Conservation (phyloP, 192 early-diverging fungal genomes). For the Irineochytrium annulatum region DNA sequence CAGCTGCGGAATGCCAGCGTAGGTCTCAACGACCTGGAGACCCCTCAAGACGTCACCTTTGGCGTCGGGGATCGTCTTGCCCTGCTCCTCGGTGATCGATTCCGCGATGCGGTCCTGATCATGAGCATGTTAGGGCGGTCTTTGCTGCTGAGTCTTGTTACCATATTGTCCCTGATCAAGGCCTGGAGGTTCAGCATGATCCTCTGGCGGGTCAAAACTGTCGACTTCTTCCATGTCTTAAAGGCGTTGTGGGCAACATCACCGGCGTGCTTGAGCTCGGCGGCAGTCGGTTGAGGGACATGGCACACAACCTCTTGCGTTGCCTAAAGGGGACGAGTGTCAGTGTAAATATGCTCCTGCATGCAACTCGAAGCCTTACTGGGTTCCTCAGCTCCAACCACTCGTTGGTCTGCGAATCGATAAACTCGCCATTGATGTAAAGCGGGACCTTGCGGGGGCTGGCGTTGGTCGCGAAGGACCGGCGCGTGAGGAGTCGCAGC, state of each 20-base stretch:
- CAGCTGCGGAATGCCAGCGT: constrained; percentile 71
- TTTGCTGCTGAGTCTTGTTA: background rate
- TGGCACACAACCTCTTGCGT: constrained; percentile 82
- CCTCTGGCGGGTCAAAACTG: constrained; percentile 78
- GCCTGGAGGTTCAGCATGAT: constrained; percentile 89
- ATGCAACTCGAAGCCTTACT: constrained; percentile 41
- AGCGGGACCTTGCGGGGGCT: constrained; percentile 36
- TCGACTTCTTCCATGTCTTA: constrained; percentile 79
- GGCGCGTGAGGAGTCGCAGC: too few relatives aligned
- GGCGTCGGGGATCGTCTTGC: constrained; percentile 90
- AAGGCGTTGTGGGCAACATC: constrained; percentile 72
- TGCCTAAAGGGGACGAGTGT: constrained; percentile 68
- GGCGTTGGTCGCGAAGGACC: background rate
- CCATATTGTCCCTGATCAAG: constrained; percentile 72
- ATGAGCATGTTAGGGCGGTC: background rate
- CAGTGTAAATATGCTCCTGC: background rate
- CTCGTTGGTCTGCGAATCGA: constrained; percentile 76
- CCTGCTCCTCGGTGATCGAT: constrained; percentile 85
- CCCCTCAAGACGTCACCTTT: constrained; percentile 37
- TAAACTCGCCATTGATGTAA: constrained; percentile 89
- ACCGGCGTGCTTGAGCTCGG: constrained; percentile 77
- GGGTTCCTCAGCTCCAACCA: constrained; percentile 91
- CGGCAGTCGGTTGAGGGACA: constrained; percentile 82
- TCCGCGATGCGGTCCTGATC: constrained; percentile 65
- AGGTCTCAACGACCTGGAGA: constrained; percentile 64